Evolutionary conservation across 2,329 filamentous ascomycete species (phyloP).

Genomic region (Albophoma yamanashiensis): DNA sequence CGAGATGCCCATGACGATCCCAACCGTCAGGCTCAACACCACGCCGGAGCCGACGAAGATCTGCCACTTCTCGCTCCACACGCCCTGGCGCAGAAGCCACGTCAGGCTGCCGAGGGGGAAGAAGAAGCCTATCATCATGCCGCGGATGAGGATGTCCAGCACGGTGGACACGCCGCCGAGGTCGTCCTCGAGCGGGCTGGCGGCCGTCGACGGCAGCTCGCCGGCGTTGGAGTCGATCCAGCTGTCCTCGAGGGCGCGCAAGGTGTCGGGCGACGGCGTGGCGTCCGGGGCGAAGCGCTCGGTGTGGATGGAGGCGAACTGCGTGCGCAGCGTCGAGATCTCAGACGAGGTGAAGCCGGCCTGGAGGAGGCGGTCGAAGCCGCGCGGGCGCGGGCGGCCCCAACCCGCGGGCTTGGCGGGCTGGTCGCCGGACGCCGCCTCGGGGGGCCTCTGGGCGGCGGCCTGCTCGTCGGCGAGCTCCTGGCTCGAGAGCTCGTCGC

Average conservation of each 20-base stretch:
- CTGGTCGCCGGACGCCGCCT: slow-evolving; percentile 38
- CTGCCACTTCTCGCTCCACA: slow-evolving; percentile 76
- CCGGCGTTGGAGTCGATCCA: slow-evolving; percentile 70
- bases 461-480: slow-evolving; percentile 62
- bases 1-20: slow-evolving; percentile 46
- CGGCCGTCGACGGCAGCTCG: slow-evolving; percentile 25
- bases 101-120: slow-evolving; percentile 81
- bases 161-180: slow-evolving; percentile 41
- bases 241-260: slow-evolving; percentile 73
- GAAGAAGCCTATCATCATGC: slow-evolving; percentile 86
- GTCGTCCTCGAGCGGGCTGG: slow-evolving; percentile 30
- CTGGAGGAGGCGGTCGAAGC: slow-evolving; percentile 77
- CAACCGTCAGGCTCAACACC: slow-evolving; percentile 66
- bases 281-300: slow-evolving; percentile 78
- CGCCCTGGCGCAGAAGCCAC: slow-evolving; percentile 76
- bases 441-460: slow-evolving; percentile 24
- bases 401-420: slow-evolving; percentile 32
- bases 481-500: slow-evolving; percentile 54
- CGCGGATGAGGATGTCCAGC: slow-evolving; percentile 78
- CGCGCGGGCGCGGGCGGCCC: slow-evolving; percentile 37
- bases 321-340: slow-evolving; percentile 72
- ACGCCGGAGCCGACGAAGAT: slow-evolving; percentile 82
- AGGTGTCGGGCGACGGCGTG: slow-evolving; percentile 67
- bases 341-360: slow-evolving; percentile 77
- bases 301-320: slow-evolving; percentile 79